Conservation (phyloP, 768 basidiomycete genomes). For the Macrolepiota albuminosa region DNA sequence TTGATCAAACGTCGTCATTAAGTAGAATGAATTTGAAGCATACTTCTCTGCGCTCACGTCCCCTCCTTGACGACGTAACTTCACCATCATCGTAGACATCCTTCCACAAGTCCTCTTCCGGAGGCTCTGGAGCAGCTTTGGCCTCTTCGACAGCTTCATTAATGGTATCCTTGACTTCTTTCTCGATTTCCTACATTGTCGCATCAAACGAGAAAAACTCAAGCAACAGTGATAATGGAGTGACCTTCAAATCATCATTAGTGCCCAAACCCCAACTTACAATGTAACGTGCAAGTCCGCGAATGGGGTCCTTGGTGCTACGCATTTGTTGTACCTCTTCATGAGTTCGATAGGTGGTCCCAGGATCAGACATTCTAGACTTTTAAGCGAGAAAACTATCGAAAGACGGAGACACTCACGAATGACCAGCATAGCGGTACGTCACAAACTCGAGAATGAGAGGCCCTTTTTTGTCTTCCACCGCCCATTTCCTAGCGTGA, state of each 20-base stretch:
- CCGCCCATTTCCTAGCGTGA: constrained; percentile 80
- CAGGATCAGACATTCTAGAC: background rate
- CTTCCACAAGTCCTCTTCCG: background rate
- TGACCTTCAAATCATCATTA: background rate
- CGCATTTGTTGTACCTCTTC: background rate
- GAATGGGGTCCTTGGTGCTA: background rate
- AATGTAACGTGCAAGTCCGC: background rate
- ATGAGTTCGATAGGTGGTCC: background rate
- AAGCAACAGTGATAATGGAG: background rate
- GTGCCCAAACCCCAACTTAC: background rate
- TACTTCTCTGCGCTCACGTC: background rate
- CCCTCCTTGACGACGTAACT: background rate
- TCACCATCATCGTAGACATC: background rate
- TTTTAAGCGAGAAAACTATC: background rate
- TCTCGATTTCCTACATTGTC: background rate
- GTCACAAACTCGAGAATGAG: background rate
- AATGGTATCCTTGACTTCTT: background rate
- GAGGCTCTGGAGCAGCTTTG: background rate
- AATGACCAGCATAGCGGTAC: background rate
- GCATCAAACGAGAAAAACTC: background rate
- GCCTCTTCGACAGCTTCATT: background rate
- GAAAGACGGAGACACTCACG: background rate
- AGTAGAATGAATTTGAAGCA: background rate
- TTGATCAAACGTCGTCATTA: background rate
- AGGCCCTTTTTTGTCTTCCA: background rate